Percentiles rank a stretch among this genome's conserved stretches.
Conservation (phyloP, 305 asterid species). For the Euphrasia arctica region DNA sequence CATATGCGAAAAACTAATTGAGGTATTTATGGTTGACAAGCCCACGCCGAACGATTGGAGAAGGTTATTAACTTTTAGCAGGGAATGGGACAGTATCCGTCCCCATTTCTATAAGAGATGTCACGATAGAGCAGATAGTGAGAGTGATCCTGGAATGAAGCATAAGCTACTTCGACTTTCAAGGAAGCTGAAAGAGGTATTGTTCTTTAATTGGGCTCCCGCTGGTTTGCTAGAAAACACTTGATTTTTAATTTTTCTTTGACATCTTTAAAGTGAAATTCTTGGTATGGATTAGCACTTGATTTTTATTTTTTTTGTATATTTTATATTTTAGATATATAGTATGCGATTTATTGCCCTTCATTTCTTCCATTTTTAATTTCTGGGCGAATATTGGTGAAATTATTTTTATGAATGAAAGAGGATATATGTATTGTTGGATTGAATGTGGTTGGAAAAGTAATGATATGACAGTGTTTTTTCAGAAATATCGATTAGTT, state of each 20-base stretch:
- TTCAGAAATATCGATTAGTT: too few species aligned
- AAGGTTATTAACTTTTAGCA: slow-evolving; percentile 76
- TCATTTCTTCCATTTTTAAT: background rate
- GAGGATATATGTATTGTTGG: background rate
- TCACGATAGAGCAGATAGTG: slow-evolving; percentile 65
- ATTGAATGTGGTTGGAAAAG: background rate
- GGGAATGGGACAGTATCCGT: slow-evolving; percentile 72
- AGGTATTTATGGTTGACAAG: slow-evolving; percentile 86
- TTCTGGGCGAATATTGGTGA: background rate
- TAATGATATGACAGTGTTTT: background rate
- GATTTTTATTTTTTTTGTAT: background rate
- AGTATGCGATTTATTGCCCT: background rate
- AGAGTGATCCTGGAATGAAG: slow-evolving; percentile 73
- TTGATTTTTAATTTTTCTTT: background rate
- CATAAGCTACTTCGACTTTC: slow-evolving; percentile 75
- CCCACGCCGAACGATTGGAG: slow-evolving; percentile 92
- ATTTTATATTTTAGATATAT: background rate
- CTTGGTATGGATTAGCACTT: slow-evolving; percentile 2
- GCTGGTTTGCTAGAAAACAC: slow-evolving; percentile 11
- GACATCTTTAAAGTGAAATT: background rate
- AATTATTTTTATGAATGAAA: background rate
- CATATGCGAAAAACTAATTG: slow-evolving; percentile 77
- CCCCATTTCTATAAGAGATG: slow-evolving; percentile 81
- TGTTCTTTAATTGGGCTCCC: slow-evolving; percentile 9
- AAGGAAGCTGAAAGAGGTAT: slow-evolving; percentile 91